Evolutionary conservation across 768 basidiomycete genomes (phyloP), one percentile per base, ranked within the genome.

Genomic region (Butyriboletus loyo): DNA sequence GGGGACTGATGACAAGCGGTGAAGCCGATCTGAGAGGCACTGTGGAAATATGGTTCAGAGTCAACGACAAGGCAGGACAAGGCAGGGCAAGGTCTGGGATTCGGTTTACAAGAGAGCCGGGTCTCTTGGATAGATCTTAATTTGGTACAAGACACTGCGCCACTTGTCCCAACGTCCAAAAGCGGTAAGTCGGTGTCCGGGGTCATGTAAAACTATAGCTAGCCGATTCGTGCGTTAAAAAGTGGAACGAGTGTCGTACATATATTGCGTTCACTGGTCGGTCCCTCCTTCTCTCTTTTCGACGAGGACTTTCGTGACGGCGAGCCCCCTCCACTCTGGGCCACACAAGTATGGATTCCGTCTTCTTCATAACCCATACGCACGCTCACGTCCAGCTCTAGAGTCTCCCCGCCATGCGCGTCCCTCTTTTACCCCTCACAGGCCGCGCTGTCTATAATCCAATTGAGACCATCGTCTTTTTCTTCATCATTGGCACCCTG

Each of bases 381-480:
- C 30, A 3, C 28, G 21, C 15, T 45, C 31, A 32, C 31, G 5
- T 17, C 28, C n/a, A 13, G 5, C n/a, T 15, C 7, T n/a, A 24
- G 28, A 17, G 27, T 2, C n/a, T 15, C 41, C 7, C 14, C 19
- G 46, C 50, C 50, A 80, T 89, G 81, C 78, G 85, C 52, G 79
- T 83, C 11, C 59, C 87, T 27, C 73, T 87, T 35, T 75, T 85
- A 38, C 85, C 87, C 2, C 75, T 91, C 58, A 87, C 87, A 5
- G 78, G 78, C 14, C 85, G 86, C 56, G 84, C 87, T 1, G 86
- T 86, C 15, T 83, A 83, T 67, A 84, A 77, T 5, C 89, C 89
- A 44, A 89, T 92, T 57, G 95, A 98, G 65, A 88, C 89, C 8
- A 92, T 97, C 57, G 93, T 97, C 51, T 83, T 85, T 68, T 88